These are phyloP conservation scores for Bathelium albidoporum DNA, from an alignment of 495 filamentous ascomycete genomes.

Conservation along the genomic window DNA sequence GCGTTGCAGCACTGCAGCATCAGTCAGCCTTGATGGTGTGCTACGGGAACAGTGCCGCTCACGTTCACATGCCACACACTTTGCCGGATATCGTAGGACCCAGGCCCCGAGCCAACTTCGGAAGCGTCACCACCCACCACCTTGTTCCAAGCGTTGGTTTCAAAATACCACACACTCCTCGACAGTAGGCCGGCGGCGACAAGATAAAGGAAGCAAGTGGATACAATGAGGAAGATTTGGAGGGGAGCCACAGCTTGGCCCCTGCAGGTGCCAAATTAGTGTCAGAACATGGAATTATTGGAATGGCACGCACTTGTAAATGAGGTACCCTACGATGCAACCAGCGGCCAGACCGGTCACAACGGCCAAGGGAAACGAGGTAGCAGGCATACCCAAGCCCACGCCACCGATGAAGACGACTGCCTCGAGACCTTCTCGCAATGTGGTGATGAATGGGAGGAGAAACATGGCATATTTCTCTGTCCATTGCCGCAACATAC, in stretches of 20 bases:
- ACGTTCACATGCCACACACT: constrained; percentile 90
- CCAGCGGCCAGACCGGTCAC: constrained; percentile 58
- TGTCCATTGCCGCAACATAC: constrained; percentile 50
- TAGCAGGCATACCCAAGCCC: constrained; percentile 60
- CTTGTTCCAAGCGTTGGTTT: constrained; percentile 53
- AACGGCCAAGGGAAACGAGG: constrained; percentile 63
- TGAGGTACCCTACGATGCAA: constrained; percentile 50
- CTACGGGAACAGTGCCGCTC: constrained; percentile 22
- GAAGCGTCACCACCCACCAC: constrained; percentile 60
- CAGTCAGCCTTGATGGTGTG: constrained; percentile 1
- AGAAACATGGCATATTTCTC: constrained; percentile 77
- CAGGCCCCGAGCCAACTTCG: constrained; percentile 66
- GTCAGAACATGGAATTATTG: constrained; percentile 6
- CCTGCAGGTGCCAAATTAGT: neutral
- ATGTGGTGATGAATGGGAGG: constrained; percentile 72
- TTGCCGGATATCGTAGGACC: constrained; percentile 75
- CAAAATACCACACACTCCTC: constrained; percentile 60
- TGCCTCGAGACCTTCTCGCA: constrained; percentile 73
- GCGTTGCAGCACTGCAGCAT: constrained; percentile 63
- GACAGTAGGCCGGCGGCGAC: constrained; percentile 81
- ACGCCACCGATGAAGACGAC: constrained; percentile 78
- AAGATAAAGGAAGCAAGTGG: constrained; percentile 76
- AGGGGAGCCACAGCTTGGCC: constrained; percentile 39
- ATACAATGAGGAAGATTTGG: constrained; percentile 69
- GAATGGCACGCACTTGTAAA: constrained; percentile 57